These are phyloP conservation scores for Pontederia paniculata DNA, from an alignment of 176 grass and related monocot species.

Conservation along the genomic window DNA sequence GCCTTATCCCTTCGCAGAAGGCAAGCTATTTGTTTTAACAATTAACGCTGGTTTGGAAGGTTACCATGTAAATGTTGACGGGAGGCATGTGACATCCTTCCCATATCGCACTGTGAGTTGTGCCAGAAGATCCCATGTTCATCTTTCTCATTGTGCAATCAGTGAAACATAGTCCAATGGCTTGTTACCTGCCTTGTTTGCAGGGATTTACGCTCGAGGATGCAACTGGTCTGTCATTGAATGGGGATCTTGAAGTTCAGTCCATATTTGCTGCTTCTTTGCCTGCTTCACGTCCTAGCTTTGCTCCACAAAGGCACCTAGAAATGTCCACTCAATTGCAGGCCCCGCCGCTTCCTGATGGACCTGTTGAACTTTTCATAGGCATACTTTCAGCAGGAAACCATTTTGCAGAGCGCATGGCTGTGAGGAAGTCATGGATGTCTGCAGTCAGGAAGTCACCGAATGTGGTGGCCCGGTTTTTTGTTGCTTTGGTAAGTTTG, in stretches of 20 bases:
- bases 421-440: conserved; percentile 95
- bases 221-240: conserved; percentile 88
- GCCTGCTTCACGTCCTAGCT: conserved; percentile 70
- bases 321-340: conserved; percentile 75
- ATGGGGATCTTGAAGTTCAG: conserved; percentile 71
- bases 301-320: conserved; percentile 63
- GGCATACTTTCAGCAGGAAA: conserved; percentile 95
- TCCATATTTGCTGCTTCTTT: conserved; percentile 80
- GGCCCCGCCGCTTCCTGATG: conserved; percentile 51
- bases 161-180: neutral
- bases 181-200: conserved; percentile 26
- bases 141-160: neutral
- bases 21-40: conserved; percentile 81
- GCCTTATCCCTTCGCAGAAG: conserved; percentile 84
- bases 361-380: conserved; percentile 69
- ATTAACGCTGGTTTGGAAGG: conserved; percentile 87
- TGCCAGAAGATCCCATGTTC: neutral
- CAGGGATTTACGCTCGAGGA: conserved; percentile 94
- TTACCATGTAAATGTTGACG: conserved; percentile 87
- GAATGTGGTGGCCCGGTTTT: conserved; percentile 69
- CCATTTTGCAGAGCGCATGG: conserved; percentile 97
- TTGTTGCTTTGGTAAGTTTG: conserved; percentile 82
- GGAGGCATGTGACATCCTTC: conserved; percentile 77
- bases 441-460: conserved; percentile 42
- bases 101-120: conserved; percentile 76